phyloP scores from a whole-genome alignment of 2,329 filamentous ascomycete species.

The Mycosphaerelloides madeirae region DNA sequence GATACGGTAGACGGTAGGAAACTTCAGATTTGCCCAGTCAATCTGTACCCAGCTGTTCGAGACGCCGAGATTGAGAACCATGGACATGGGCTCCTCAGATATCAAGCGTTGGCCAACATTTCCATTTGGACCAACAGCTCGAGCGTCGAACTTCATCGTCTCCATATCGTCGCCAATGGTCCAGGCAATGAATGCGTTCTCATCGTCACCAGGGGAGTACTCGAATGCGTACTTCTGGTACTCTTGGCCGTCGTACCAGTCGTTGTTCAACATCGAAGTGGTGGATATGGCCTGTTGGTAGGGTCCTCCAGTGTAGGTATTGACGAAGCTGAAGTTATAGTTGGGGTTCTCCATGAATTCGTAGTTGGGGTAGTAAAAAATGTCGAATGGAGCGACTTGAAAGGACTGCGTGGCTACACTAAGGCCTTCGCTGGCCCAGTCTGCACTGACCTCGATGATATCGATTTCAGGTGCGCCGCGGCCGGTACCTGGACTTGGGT shows the following conservation, averaged over 20 bases:
- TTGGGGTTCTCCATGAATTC: constrained; percentile 50
- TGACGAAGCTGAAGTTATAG: constrained; percentile 45
- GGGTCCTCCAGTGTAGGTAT: constrained; percentile 51
- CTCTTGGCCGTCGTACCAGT: constrained; percentile 51
- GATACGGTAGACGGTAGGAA: constrained; percentile 50
- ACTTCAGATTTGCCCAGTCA: constrained; percentile 41
- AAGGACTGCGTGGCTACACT: constrained; percentile 47
- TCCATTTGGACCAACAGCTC: constrained; percentile 51
- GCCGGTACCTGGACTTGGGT: constrained; percentile 45
- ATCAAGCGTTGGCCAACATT: constrained; percentile 48
- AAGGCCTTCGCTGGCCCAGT: constrained; percentile 36
- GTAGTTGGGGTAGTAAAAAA: constrained; percentile 50
- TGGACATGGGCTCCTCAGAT: constrained; percentile 51
- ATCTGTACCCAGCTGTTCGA: constrained; percentile 49
- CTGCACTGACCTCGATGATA: constrained; percentile 45
- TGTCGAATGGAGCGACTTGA: constrained; percentile 48
- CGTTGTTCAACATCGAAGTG: constrained; percentile 51
- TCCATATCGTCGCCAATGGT: constrained; percentile 46
- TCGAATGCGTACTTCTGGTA: constrained; percentile 56
- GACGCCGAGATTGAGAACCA: constrained; percentile 52
- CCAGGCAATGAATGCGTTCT: constrained; percentile 48
- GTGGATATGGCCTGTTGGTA: constrained; percentile 55
- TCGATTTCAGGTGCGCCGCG: constrained; percentile 48
- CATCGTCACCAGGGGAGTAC: constrained; percentile 46
- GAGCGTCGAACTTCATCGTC: constrained; percentile 49